Percentiles rank a stretch among this genome's conserved stretches.
Evolutionary conservation across 768 basidiomycete genomes (phyloP).

Genomic region (Fomitopsis pulvina): DNA sequence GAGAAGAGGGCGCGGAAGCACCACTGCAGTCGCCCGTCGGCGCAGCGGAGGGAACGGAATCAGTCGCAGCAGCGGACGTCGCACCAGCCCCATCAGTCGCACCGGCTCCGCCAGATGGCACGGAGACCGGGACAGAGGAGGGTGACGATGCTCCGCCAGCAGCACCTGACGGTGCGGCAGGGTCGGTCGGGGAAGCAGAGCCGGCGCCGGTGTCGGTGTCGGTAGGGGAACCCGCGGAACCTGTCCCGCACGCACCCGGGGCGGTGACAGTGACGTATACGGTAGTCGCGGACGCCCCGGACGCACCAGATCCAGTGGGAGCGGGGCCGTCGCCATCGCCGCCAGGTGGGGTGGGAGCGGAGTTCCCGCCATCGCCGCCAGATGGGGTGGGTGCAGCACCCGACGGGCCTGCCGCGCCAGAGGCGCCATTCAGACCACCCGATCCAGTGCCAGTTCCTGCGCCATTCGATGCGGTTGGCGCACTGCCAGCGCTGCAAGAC

Average conservation of each 20-base stretch:
- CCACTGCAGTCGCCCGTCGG: no score
- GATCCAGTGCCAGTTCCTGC: background rate
- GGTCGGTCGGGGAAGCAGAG: background rate
- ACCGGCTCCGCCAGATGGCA: no score
- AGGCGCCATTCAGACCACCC: no score
- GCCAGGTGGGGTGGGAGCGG: background rate
- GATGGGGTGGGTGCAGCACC: background rate
- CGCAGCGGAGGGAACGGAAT: no score
- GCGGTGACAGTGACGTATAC: background rate
- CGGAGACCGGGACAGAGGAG: no score
- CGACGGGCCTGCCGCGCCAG: background rate
- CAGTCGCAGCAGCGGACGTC: no score
- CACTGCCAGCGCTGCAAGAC: background rate
- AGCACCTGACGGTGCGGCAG: background rate
- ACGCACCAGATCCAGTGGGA: no score
- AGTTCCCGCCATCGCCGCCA: background rate
- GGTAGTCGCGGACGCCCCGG: background rate
- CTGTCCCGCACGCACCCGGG: background rate
- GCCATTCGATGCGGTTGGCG: background rate
- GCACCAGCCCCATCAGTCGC: no score
- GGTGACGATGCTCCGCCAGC: background rate
- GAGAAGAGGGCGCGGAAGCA: no score
- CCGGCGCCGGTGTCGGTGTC: background rate
- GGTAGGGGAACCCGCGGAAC: no score
- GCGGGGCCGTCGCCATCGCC: no score